Evolutionary conservation across 306 rosid species (phyloP).

Genomic region (Sphenostylis stenocarpa): DNA sequence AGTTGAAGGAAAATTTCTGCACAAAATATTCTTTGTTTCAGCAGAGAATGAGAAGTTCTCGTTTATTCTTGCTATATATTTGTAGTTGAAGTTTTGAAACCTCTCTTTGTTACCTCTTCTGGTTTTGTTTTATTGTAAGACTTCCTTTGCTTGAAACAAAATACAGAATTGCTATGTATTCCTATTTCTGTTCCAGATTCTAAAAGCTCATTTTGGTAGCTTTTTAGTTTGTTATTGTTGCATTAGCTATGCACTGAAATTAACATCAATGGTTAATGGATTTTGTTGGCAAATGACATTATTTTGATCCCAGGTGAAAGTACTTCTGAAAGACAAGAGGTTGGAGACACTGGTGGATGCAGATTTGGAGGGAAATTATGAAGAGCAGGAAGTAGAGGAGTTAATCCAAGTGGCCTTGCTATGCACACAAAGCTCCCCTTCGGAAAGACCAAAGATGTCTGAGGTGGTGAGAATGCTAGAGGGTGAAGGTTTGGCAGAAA

Average conservation of each 20-base stretch:
- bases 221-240: background rate
- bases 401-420: constrained; percentile 80
- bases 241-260: background rate
- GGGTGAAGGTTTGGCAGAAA: constrained; percentile 86
- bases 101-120: background rate
- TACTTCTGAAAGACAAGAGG: constrained; percentile 66
- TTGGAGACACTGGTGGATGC: constrained; percentile 75
- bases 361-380: constrained; percentile 66
- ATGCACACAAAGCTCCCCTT: constrained; percentile 76
- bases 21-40: background rate
- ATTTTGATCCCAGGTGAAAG: constrained; percentile 65
- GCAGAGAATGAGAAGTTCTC: background rate
- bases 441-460: constrained; percentile 91
- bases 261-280: background rate
- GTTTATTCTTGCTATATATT: background rate
- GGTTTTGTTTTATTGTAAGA: background rate
- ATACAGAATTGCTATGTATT: background rate
- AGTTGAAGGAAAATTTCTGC: background rate
- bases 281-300: constrained; percentile 22
- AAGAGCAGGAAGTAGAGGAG: constrained; percentile 60
- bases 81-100: background rate
- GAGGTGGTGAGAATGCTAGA: constrained; percentile 94
- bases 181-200: background rate
- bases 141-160: background rate
- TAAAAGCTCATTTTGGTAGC: background rate